Evolutionary conservation across 2,329 filamentous ascomycete genomes (phyloP).

Genomic region (Fusarium beomiforme): DNA sequence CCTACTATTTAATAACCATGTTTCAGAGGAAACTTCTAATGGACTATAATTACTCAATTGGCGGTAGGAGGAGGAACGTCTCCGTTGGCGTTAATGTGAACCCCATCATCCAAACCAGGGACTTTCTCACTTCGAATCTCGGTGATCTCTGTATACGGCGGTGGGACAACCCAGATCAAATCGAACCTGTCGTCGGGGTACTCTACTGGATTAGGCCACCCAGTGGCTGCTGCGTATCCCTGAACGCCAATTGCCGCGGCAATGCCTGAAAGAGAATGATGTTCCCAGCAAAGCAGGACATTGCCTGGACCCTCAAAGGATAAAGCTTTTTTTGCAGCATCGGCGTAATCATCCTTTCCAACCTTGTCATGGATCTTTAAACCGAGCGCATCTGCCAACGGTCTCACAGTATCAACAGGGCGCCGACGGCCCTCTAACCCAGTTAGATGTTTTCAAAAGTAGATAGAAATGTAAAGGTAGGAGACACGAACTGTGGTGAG

Average conservation of each 20-base stretch:
- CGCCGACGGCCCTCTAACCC: not conserved
- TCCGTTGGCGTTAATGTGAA: not conserved
- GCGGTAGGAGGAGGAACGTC: not conserved
- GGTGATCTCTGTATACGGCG: not conserved
- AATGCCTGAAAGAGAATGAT: not conserved
- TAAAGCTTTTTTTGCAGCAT: not conserved
- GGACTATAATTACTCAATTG: too few species aligned
- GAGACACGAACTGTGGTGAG: accelerated
- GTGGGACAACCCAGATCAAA: not conserved
- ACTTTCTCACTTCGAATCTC: not conserved
- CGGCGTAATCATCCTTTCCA: accelerated
- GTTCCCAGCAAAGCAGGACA: not conserved
- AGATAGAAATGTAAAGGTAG: accelerated
- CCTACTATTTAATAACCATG: too few species aligned
- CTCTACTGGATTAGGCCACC: not conserved
- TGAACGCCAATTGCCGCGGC: not conserved
- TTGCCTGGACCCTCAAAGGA: not conserved
- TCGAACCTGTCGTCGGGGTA: not conserved
- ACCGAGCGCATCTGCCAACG: not conserved
- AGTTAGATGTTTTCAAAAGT: not conserved
- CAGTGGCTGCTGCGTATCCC: not conserved
- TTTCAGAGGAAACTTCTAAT: too few species aligned
- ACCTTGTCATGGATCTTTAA: not conserved
- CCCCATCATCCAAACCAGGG: not conserved
- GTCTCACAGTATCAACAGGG: not conserved